These are phyloP conservation scores for Ophiostoma perfectum DNA, from an alignment of 2,329 filamentous ascomycete species.

Conservation along the genomic window DNA sequence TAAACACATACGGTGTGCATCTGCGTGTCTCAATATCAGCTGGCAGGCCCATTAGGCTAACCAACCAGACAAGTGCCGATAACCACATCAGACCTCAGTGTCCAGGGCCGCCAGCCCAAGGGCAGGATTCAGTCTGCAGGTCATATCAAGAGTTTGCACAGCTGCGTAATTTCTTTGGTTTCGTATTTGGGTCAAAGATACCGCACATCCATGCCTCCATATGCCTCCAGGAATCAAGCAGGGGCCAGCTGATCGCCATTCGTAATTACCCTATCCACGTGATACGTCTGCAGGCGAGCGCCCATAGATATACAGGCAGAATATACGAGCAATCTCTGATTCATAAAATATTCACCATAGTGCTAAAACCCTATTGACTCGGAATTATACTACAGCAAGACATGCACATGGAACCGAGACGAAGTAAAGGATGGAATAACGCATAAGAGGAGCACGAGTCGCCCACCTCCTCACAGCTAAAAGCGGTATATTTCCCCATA, in stretches of 20 bases:
- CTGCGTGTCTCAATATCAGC: not conserved
- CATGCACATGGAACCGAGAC: not conserved
- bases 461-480: not conserved
- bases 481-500: not conserved
- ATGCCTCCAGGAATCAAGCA: too few relatives aligned
- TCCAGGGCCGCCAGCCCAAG: not conserved
- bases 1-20: too few relatives aligned
- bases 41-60: conserved; percentile 10
- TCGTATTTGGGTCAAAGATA: too few relatives aligned
- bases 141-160: not conserved
- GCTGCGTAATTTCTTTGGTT: too few relatives aligned
- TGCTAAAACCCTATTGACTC: not conserved
- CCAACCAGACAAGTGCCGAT: conserved; percentile 30
- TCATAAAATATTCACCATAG: too few relatives aligned
- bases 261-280: too few relatives aligned
- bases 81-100: not conserved
- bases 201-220: not conserved
- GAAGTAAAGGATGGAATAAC: not conserved
- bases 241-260: too few relatives aligned
- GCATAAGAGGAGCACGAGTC: not conserved
- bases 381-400: not conserved
- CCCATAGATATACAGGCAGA: too few relatives aligned
- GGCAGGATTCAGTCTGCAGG: not conserved
- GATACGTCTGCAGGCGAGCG: too few relatives aligned
- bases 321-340: too few relatives aligned